Conservation (phyloP, 768 basidiomycete species). For the Sarcodon sp. region DNA sequence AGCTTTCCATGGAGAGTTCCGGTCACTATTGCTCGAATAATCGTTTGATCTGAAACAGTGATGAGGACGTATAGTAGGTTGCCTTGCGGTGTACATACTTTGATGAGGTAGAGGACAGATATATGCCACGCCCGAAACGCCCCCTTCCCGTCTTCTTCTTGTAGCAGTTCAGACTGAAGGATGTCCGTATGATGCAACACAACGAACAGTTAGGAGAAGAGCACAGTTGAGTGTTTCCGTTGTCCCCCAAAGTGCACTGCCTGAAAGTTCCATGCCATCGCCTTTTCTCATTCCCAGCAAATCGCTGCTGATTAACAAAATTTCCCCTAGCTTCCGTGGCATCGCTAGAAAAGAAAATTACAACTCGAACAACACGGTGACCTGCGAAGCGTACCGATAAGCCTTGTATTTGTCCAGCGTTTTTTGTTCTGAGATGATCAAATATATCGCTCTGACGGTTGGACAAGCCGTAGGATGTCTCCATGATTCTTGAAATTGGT, state of each 20-base stretch:
- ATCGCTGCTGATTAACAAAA: constrained; percentile 37
- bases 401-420: constrained; percentile 44
- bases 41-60: constrained; percentile 44
- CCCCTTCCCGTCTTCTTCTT: constrained; percentile 71
- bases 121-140: constrained; percentile 48
- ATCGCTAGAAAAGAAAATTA: constrained; percentile 20
- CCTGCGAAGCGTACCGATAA: constrained; percentile 32
- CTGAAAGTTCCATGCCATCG: constrained; percentile 67
- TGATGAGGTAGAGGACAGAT: constrained; percentile 63
- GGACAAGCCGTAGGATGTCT: constrained; percentile 50
- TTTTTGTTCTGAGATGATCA: constrained; percentile 37
- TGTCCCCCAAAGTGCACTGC: constrained; percentile 51
- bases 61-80: neutral
- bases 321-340: constrained; percentile 48
- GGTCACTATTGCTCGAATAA: constrained; percentile 43
- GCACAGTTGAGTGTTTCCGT: constrained; percentile 41
- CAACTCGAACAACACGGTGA: neutral
- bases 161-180: constrained; percentile 48
- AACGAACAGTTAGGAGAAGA: constrained; percentile 44
- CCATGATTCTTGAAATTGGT: constrained; percentile 66
- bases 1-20: constrained; percentile 30
- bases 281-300: constrained; percentile 58
- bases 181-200: constrained; percentile 50
- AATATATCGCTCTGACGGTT: constrained; percentile 47
- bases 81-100: constrained; percentile 27